phyloP scores from a whole-genome alignment of 2,329 filamentous ascomycete genomes.

The Xylaria sp. region DNA sequence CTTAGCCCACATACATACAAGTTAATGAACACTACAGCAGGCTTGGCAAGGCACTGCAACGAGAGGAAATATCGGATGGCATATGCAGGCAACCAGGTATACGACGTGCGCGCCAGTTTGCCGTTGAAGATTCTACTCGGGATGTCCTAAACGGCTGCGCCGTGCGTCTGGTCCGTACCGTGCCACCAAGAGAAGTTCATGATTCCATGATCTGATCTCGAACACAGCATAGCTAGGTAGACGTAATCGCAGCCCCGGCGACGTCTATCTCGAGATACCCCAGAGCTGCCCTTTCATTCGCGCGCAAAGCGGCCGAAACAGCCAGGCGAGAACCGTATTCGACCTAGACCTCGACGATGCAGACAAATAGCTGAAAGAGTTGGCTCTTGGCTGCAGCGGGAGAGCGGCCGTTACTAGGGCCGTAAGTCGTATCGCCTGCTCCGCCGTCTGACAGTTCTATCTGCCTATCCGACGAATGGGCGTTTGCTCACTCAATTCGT shows the following conservation, averaged over 20 bases:
- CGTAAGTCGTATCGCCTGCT: not conserved
- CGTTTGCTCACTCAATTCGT: conserved; percentile 5
- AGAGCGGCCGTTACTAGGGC: not conserved
- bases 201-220: not conserved
- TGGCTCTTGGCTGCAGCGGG: conserved; percentile 32
- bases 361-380: conserved; percentile 4
- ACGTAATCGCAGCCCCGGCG: not conserved
- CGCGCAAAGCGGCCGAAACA: not conserved
- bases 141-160: not conserved
- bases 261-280: not conserved
- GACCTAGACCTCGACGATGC: not conserved
- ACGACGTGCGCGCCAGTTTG: not conserved
- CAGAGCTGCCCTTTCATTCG: conserved; percentile 4
- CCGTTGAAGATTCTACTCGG: not conserved
- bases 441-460: not conserved
- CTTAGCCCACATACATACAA: not conserved
- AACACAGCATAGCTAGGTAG: not conserved
- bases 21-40: no score
- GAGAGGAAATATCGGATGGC: not conserved
- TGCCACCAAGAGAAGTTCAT: not conserved
- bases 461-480: not conserved
- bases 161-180: not conserved
- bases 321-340: conserved; percentile 3
- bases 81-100: not conserved
- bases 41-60: not conserved